These are phyloP conservation scores for Hortaea sp. DNA, from an alignment of 2,329 filamentous ascomycete species.

Conservation along the genomic window DNA sequence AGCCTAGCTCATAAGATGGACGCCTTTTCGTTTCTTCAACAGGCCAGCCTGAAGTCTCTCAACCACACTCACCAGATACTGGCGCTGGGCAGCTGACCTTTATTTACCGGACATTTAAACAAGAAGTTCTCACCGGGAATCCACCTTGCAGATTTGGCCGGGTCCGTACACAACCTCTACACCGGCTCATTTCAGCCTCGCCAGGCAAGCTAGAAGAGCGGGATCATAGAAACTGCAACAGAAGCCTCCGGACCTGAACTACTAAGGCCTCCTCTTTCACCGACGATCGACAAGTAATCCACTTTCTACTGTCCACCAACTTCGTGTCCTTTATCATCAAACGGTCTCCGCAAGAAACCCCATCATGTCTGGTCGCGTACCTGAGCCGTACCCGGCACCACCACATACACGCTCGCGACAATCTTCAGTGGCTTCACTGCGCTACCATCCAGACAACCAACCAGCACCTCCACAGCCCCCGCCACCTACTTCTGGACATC, in stretches of 20 bases:
- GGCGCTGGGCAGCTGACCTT: background rate
- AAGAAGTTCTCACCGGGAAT: background rate
- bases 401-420: background rate
- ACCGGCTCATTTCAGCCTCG: background rate
- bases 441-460: background rate
- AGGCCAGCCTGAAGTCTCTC: background rate
- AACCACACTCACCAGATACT: background rate
- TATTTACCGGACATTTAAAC: background rate
- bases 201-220: background rate
- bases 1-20: background rate
- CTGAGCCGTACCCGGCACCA: background rate
- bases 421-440: background rate
- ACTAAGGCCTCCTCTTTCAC: background rate
- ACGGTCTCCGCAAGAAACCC: background rate
- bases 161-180: background rate
- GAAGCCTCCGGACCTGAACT: background rate
- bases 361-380: background rate
- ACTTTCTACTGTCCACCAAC: background rate
- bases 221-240: background rate
- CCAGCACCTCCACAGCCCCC: background rate
- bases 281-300: background rate
- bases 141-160: background rate
- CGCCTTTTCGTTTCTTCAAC: background rate
- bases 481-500: background rate
- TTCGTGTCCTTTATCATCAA: background rate